A percentile compares a stretch with the other conserved stretches of the same genome.
Evolutionary conservation across 257 asterid species (phyloP).

Genomic region (Forsythia suspensa): DNA sequence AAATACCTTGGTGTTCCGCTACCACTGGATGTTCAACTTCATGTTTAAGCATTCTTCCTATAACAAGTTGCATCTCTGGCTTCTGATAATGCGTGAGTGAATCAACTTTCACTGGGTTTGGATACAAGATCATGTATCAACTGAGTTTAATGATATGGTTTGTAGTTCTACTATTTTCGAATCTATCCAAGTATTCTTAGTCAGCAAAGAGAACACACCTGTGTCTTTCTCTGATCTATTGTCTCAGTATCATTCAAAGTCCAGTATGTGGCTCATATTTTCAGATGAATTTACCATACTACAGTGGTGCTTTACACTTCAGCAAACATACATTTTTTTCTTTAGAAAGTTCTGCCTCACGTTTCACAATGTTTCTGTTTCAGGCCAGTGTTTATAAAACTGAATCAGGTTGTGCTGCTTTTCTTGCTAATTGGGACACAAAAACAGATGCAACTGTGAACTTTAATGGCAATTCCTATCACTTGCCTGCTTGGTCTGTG

Average conservation of each 20-base stretch:
- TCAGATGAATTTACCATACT: background rate
- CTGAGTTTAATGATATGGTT: background rate
- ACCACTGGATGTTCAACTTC: background rate
- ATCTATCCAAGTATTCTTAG: background rate
- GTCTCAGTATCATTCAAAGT: background rate
- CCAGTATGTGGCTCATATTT: background rate
- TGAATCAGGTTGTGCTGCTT: conserved; percentile 78
- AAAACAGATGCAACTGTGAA: conserved; percentile 59
- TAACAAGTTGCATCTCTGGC: background rate
- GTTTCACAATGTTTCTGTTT: conserved; percentile 12
- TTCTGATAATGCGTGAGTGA: background rate
- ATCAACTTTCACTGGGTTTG: background rate
- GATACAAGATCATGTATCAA: background rate
- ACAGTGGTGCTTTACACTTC: background rate
- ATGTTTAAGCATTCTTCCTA: background rate
- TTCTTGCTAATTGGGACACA: conserved; percentile 64
- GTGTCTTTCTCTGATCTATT: background rate
- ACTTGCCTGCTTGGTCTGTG: conserved; percentile 88
- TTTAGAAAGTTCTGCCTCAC: background rate
- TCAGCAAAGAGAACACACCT: background rate
- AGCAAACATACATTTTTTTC: background rate
- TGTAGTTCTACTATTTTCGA: background rate
- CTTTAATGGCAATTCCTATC: conserved; percentile 67
- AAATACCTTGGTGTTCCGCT: background rate
- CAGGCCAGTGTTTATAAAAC: conserved; percentile 77